Evolutionary conservation across 2,329 filamentous ascomycete genomes (phyloP).

Genomic region (Didymella glomerata): DNA sequence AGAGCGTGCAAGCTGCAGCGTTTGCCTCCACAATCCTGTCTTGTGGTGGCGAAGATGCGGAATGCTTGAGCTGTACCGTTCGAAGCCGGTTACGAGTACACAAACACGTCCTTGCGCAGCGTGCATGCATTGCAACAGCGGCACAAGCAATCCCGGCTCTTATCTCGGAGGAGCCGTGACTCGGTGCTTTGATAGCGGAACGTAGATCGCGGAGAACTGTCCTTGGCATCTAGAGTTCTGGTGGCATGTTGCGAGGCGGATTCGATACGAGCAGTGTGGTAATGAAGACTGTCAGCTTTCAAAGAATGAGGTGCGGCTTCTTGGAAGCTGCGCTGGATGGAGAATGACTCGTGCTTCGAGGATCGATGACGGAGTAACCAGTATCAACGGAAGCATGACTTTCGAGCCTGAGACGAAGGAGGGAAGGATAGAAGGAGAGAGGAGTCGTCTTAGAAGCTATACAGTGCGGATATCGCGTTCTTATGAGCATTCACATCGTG

Average conservation of each 20-base stretch:
- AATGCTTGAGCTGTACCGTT: neutral
- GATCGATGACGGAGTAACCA: neutral
- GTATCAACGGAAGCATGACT: neutral
- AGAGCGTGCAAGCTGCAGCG: constrained; percentile 1
- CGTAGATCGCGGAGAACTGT: constrained; percentile 11
- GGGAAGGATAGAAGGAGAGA: neutral
- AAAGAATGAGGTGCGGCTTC: neutral
- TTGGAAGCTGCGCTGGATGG: neutral
- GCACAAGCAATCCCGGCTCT: constrained; percentile 2
- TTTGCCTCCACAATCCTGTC: neutral
- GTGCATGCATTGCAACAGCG: constrained; percentile 1
- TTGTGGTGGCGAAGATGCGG: constrained; percentile 7
- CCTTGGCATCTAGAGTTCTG: constrained; percentile 6
- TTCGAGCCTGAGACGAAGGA: neutral
- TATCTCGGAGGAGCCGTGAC: constrained; percentile 18
- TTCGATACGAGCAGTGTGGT: neutral
- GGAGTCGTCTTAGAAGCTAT: neutral
- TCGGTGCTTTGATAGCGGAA: constrained; percentile 14
- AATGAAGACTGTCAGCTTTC: neutral
- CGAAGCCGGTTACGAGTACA: neutral
- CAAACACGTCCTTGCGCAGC: neutral
- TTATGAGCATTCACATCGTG: neutral
- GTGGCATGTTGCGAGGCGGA: constrained; percentile 8
- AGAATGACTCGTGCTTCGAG: neutral
- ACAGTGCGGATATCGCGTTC: neutral